Base-by-base conservation (phyloP, 495 filamentous ascomycete species). In the Letharia lupina region DNA sequence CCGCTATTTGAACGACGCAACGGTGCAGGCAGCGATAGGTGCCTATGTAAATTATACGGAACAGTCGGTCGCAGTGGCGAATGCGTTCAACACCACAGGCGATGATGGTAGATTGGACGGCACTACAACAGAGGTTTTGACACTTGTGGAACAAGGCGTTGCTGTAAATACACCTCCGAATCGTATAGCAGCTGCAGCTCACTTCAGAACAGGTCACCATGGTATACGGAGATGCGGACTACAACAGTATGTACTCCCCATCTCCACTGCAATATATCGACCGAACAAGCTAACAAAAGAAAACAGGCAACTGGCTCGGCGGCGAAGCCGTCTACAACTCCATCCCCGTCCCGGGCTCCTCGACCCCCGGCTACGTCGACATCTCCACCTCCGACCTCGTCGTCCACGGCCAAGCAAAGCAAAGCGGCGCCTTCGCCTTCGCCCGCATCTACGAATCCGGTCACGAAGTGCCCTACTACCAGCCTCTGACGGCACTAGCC, bases 141-240 rank as follows among this genome's bases (percentile, higher is more conserved):
- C 81, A 41, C 68, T 87, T 3, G 75, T 87, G 6, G 75, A 81
- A 39, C 75, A 76, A 13, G 82, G 82, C 7, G 81, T 91, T 69
- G 84, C 87, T 61, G 85, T 93, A 4, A 82, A 84, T 12, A 78
- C 91, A 5, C 77, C 89, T 42, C 89, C 89, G 68, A 88, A 84
- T n/a, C 82, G 83, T 74, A 44, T 59, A 44, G 39, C 15, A 58
- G 13, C n/a, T 44, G 3, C 13, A 42, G 41, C 52, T 78, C 15
- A 23, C 8, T 4, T 7, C 9, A 18, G 28, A 45, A 16, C 20
- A 64, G 33, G 35, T 64, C 52, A 42, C 63, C 31, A 47, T 58
- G 42, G 1, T 35, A 9, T 44, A 44, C 18, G 52, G 23, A 35
- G 63, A 54, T 15, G 75, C 79, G 10, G 84, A 87, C 65, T 87